Base-by-base conservation (phyloP, 768 basidiomycete genomes). In the Mycena latifolia region DNA sequence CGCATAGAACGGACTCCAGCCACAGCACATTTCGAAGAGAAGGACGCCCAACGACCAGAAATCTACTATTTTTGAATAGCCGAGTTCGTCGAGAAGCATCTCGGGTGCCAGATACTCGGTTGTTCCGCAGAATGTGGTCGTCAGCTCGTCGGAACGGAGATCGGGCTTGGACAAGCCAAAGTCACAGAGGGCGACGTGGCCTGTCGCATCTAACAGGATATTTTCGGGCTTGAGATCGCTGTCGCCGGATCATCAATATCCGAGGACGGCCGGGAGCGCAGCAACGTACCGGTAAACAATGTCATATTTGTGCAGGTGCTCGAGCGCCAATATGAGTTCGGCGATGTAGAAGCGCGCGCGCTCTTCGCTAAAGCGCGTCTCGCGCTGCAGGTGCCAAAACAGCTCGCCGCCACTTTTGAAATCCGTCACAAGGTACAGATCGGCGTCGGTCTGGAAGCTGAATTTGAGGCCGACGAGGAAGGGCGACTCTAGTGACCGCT, bases 1-100 rank as follows among this genome's bases (percentile, higher is more conserved):
- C 20, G 97, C 96, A 74, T 99, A 99, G 81, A 99, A 99, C 45
- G 98, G 98, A 75, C 93, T 95, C 98, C 98, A 99, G 8, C 98
- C 98, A 71, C 98, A 99, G 74, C 98, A 99, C 98, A 99, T 99
- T 80, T 99, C 98, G 76, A 99, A 99, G 25, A 99, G 84, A 33
- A 99, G 84, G 1, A 99, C 98, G 35, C 96, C 97, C 22, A 98
- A 81, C 51, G 92, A 93, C 96, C 98, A 99, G 77, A 99, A 99
- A 77, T 99, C 98, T 71, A 99, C 98, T 53, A 98, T 90, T 80
- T 99, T 99, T 50, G 93, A 95, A 79, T 99, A 99, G 15, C 98
- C 98, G 69, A 97, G 95, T 74, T 99, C 98, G 77, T 98, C 96
- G 46, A 99, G 86, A 12, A 99, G 86, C n/a, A 99, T 97, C 75